Evolutionary conservation across 129 eudicot species (phyloP).

Genomic region (Tagetes patula): DNA sequence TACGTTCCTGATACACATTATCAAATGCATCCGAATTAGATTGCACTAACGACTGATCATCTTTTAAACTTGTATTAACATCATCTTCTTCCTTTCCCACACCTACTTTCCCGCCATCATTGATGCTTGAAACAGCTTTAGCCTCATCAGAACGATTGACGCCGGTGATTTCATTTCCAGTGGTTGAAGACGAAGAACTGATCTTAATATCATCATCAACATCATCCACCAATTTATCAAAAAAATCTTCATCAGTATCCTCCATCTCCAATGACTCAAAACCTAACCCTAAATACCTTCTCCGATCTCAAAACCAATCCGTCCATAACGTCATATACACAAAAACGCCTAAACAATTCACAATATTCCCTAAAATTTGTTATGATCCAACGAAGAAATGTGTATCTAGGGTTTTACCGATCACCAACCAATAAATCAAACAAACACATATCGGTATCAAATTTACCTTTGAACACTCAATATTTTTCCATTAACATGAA

Average conservation of each 20-base stretch:
- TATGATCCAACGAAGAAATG: constrained; percentile 25
- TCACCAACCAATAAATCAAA: constrained; percentile 29
- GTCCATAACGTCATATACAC: constrained; percentile 35
- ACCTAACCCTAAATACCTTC: constrained; percentile 39
- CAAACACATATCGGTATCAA: constrained; percentile 17
- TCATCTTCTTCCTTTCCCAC: constrained; percentile 25
- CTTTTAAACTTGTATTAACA: constrained; percentile 19
- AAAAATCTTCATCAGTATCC: constrained; percentile 95
- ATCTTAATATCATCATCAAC: constrained; percentile 57
- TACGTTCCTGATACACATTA: constrained; percentile 29
- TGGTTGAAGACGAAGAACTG: constrained; percentile 31
- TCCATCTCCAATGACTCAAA: constrained; percentile 72
- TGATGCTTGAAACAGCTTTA: constrained; percentile 54
- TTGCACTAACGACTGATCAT: constrained; percentile 21
- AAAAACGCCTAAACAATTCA: constrained; percentile 28
- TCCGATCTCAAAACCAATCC: constrained; percentile 30
- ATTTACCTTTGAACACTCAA: constrained; percentile 30
- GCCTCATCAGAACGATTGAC: constrained; percentile 54
- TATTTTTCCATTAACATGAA: constrained; percentile 25
- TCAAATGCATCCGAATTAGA: constrained; percentile 36
- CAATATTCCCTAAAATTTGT: constrained; percentile 21
- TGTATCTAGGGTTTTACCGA: constrained; percentile 61
- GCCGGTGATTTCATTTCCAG: constrained; percentile 14
- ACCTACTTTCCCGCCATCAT: constrained; percentile 38
- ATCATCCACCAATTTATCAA: constrained; percentile 81